These are phyloP conservation scores for Sporormia fimetaria DNA, from an alignment of 495 filamentous ascomycete genomes.

Conservation along the genomic window DNA sequence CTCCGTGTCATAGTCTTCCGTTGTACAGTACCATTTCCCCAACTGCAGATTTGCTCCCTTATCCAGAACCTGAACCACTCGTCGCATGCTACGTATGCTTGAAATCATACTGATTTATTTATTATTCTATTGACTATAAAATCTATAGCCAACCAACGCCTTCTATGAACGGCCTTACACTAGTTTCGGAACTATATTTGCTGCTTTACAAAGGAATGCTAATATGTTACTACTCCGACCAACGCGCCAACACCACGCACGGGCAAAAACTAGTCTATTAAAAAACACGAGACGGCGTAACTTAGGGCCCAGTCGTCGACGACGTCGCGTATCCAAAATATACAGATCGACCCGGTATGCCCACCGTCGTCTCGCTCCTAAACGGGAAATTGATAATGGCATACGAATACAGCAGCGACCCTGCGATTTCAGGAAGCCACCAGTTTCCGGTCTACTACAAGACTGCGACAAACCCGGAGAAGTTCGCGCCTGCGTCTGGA, in stretches of 20 bases:
- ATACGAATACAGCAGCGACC: conserved; percentile 51
- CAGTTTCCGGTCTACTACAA: conserved; percentile 49
- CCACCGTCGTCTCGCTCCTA: conserved; percentile 46
- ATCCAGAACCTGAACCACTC: too few relatives aligned
- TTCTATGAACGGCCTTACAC: conserved; percentile 55
- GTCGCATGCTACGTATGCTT: too few relatives aligned
- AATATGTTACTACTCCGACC: conserved; percentile 58
- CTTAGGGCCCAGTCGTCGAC: conserved; percentile 48
- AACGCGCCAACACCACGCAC: conserved; percentile 46
- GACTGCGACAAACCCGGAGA: conserved; percentile 41
- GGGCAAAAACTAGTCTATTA: conserved; percentile 60
- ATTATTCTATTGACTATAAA: too few relatives aligned
- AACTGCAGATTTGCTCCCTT: too few relatives aligned
- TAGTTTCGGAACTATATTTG: conserved; percentile 63
- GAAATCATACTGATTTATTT: too few relatives aligned
- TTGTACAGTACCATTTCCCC: too few relatives aligned
- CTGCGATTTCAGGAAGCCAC: conserved; percentile 33
- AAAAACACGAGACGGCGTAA: conserved; percentile 43
- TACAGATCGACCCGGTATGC: conserved; percentile 57
- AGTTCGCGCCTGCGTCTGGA: conserved; percentile 38
- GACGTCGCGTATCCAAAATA: conserved; percentile 51
- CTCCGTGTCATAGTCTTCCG: too few relatives aligned
- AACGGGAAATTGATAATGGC: conserved; percentile 50
- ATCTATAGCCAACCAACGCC: too few relatives aligned
- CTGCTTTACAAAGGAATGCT: conserved; percentile 44